Evolutionary conservation across 768 basidiomycete species (phyloP), one percentile per base, ranked within the genome.

Genomic region (Fibroporia radiculosa): DNA sequence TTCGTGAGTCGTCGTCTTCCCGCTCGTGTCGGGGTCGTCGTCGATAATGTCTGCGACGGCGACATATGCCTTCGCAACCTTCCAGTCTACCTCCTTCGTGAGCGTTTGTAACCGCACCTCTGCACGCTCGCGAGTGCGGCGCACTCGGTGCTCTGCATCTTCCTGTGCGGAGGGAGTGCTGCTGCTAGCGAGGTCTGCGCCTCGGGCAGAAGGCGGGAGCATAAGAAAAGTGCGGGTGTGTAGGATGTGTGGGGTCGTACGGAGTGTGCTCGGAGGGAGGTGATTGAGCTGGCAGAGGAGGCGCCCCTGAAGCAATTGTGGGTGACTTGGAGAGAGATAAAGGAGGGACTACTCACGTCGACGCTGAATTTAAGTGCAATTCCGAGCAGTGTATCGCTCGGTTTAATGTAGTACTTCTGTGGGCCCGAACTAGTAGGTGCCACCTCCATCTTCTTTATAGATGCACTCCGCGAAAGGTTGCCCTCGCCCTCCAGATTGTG

Each of bases 211-310:
- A 2, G 71, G 64, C 1, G 82, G 82, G 8, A 86, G 66, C 13
- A 67, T 57, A 45, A 88, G 61, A 48, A 66, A 74, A 1, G 68
- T 64, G 4, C 84, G 76, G 1, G 84, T 86, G 59, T 86, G 84
- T 13, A 88, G 66, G 6, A 88, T 65, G 55, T 87, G 82, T 5
- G 86, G 85, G 0, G 78, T 86, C 0, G 80, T 85, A 46, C 66
- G 74, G 16, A 88, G 62, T 3, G 82, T 78, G 54, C 73, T 82
- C 4, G 68, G 62, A 0, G 84, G 80, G 11, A 89, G 71, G 34
- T 71, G 73, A 56, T 88, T 89, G 12, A 84, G 62, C 16, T 65
- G 74, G 56, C 83, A 85, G 3, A 89, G 66, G 28, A 73, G 66
- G 24, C 73, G 72, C 32, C 72, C 77, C 83, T 78, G 35, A 28